Evolutionary conservation across 1,284 basidiomycete genomes (phyloP).

Genomic region (Ganoderma multipileum): DNA sequence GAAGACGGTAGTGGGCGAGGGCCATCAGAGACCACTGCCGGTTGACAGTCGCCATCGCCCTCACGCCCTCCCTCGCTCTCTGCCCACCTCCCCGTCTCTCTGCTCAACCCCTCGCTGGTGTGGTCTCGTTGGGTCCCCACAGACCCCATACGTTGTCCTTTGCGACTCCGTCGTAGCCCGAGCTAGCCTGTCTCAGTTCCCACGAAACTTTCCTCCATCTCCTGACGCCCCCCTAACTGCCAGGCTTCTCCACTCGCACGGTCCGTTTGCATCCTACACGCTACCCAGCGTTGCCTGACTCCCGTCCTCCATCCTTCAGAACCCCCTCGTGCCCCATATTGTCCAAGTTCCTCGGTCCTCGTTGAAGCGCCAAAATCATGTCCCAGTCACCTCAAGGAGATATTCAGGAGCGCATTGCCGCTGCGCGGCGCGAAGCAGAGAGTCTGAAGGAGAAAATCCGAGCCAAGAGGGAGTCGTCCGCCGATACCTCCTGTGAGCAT

Average conservation of each 20-base stretch:
- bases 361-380: conserved; percentile 51
- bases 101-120: conserved; percentile 22
- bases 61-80: conserved; percentile 27
- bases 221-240: conserved; percentile 18
- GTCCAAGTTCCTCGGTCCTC: conserved; percentile 22
- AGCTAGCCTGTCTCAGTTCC: conserved; percentile 29
- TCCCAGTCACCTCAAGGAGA: conserved; percentile 83
- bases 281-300: background rate
- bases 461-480: conserved; percentile 92
- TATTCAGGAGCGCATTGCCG: conserved; percentile 94
- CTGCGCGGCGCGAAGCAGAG: conserved; percentile 95
- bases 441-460: conserved; percentile 97
- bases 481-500: conserved; percentile 92
- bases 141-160: conserved; percentile 17
- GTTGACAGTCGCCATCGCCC: conserved; percentile 36
- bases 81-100: conserved; percentile 24
- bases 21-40: conserved; percentile 21
- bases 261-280: conserved; percentile 18
- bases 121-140: conserved; percentile 19
- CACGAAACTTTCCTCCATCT: conserved; percentile 35
- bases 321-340: background rate
- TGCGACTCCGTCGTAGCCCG: conserved; percentile 21
- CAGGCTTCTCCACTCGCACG: conserved; percentile 27
- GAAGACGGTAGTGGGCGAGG: background rate
- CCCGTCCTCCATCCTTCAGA: conserved; percentile 2